Percentiles rank a stretch among this genome's conserved stretches.
Conservation (phyloP, 805 yeast genomes). For the Metschnikowia dekortorum region DNA sequence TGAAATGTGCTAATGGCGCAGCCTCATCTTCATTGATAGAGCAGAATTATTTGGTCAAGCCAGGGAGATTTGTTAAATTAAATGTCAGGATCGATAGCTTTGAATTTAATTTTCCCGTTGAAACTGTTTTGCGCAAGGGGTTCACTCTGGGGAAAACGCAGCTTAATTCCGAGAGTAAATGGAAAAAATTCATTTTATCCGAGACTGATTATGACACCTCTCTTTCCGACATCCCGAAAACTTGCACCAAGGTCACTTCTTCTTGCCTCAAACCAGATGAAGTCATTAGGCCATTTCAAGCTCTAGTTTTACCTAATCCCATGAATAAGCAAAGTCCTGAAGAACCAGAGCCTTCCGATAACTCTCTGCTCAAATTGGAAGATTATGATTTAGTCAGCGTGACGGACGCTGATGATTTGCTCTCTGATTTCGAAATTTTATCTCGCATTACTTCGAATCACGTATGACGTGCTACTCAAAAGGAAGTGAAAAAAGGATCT, state of each 20-base stretch:
- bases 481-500: neutral
- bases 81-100: constrained; percentile 28
- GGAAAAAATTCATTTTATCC: neutral
- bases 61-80: constrained; percentile 29
- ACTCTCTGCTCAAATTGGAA: constrained; percentile 4
- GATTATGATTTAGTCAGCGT: constrained; percentile 34
- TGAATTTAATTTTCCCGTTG: constrained; percentile 33
- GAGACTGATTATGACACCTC: neutral
- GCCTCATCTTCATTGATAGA: constrained; percentile 27
- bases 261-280: neutral
- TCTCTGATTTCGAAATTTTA: constrained; percentile 37
- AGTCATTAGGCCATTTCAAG: neutral
- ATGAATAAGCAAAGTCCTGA: no score
- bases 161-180: neutral
- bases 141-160: neutral
- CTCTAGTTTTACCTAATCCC: neutral
- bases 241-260: neutral
- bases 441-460: constrained; percentile 18
- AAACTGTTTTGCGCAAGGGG: constrained; percentile 23
- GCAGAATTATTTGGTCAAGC: constrained; percentile 28
- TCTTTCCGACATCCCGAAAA: neutral
- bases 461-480: neutral
- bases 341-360: neutral
- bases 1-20: constrained; percentile 25
- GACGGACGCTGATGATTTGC: constrained; percentile 24